Evolutionary conservation across 1,139 yeast genomes (phyloP).

Genomic region (Geotrichum bryndzae): DNA sequence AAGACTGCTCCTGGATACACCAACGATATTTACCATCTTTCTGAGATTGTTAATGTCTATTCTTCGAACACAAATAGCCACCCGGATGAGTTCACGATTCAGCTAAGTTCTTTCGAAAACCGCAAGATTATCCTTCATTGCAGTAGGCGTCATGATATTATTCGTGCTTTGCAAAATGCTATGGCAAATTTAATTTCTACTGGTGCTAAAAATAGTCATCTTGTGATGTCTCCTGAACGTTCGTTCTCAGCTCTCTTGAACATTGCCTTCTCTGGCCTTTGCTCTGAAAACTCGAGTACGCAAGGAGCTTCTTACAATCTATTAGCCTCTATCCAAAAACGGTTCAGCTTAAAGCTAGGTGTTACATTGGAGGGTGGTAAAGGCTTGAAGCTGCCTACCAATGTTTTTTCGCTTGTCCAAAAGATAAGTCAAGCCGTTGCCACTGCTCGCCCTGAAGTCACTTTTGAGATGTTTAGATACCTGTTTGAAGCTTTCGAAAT

Average conservation of each 20-base stretch:
- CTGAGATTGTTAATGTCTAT: conserved; percentile 47
- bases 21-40: conserved; percentile 26
- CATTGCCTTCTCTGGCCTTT: conserved; percentile 61
- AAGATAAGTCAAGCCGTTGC: conserved; percentile 56
- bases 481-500: conserved; percentile 53
- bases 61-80: conserved; percentile 40
- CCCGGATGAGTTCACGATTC: conserved; percentile 53
- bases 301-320: conserved; percentile 60
- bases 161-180: conserved; percentile 27
- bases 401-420: conserved; percentile 59
- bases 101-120: conserved; percentile 30
- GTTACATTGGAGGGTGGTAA: conserved; percentile 40
- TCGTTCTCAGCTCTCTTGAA: conserved; percentile 41
- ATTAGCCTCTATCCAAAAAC: conserved; percentile 56
- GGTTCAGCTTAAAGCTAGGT: conserved; percentile 51
- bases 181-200: conserved; percentile 21
- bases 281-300: conserved; percentile 54
- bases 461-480: conserved; percentile 57
- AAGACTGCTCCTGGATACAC: conserved; percentile 26
- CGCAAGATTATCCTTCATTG: conserved; percentile 20
- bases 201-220: background rate
- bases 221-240: conserved; percentile 6
- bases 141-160: conserved; percentile 25
- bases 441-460: conserved; percentile 51
- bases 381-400: conserved; percentile 65